These are phyloP conservation scores for Amanita subjunquillea DNA, from an alignment of 768 basidiomycete species.

Conservation along the genomic window DNA sequence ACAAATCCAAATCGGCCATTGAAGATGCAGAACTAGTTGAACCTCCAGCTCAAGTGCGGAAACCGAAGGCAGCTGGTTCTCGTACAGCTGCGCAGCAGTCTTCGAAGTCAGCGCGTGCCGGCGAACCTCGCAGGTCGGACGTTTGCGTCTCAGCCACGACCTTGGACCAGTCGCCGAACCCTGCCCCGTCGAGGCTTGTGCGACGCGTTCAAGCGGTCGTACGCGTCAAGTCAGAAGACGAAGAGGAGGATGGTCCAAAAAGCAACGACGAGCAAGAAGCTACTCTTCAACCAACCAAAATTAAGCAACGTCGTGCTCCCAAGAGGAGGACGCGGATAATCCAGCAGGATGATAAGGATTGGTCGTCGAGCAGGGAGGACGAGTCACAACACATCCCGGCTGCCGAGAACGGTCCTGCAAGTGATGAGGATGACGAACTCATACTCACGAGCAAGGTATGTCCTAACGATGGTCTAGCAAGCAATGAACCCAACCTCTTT, in stretches of 20 bases:
- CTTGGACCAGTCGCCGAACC: background rate
- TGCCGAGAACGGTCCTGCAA: conserved; percentile 18
- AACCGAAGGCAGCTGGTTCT: background rate
- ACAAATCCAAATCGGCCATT: conserved; percentile 11
- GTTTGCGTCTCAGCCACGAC: background rate
- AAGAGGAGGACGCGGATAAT: conserved; percentile 8
- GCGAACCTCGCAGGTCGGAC: background rate
- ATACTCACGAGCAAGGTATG: conserved; percentile 50
- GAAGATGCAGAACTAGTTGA: conserved; percentile 13
- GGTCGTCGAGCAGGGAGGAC: conserved; percentile 8
- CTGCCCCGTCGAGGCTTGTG: conserved; percentile 28
- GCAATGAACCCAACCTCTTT: background rate
- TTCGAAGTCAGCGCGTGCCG: background rate
- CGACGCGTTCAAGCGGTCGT: conserved; percentile 61
- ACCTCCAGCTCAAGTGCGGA: background rate
- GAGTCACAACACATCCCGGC: background rate
- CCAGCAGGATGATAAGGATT: conserved; percentile 16
- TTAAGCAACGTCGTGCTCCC: background rate
- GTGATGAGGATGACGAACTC: conserved; percentile 49
- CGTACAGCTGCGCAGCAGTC: background rate
- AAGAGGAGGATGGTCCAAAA: conserved; percentile 19
- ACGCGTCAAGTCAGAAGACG: conserved; percentile 54
- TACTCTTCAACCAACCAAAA: background rate
- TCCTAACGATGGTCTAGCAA: background rate
- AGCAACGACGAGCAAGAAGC: background rate